Base-by-base conservation (phyloP, 1,139 yeast genomes). In the Blastobotrys ciferrii region DNA sequence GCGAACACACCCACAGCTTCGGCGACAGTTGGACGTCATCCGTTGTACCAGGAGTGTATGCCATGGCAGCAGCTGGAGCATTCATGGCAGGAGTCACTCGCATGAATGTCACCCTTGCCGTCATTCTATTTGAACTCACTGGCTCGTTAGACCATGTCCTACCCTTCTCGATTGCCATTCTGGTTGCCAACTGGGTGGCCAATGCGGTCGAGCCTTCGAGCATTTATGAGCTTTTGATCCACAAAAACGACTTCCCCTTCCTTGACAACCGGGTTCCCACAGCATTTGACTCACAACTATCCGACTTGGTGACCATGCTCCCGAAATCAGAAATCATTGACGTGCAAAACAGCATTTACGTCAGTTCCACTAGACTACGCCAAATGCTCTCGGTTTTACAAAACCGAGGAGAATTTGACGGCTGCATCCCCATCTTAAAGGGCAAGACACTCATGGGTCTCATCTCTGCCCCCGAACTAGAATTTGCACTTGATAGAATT, bases 51-150 rank as follows among this genome's bases (percentile, higher is more conserved):
- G 86, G 85, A 0, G 77, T 80, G n/a, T 80, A 81, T 61, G 76
- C 84, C 2, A 78, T 80, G 80, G 80, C 80, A 1, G 77, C 82
- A 7, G 85, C 85, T 0, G 86, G 85, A 2, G 82, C 85, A 1
- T 80, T 80, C 53, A 78, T 80, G 81, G 86, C 85, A 0, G 86
- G 86, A 1, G 80, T 80, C 2, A 81, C 86, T 1, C 67, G 85
- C 53, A 81, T 80, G 86, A 80, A 80, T 50, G 77, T 81, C 38
- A 78, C 85, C 1, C 63, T 80, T 42, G 83, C 81, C 0, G 79
- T 80, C 6, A 80, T 81, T 45, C 61, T 80, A 50, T 80, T 81
- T 61, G 86, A 80, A 58, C 65, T 80, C 44, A 81, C 86, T 1
- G 79, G 83, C 23, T 76, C 82, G 5, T 75, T 80, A 54, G 77